Evolutionary conservation across 768 basidiomycete species (phyloP), one percentile per base, ranked within the genome.

Genomic region (Leccinum arenicola): DNA sequence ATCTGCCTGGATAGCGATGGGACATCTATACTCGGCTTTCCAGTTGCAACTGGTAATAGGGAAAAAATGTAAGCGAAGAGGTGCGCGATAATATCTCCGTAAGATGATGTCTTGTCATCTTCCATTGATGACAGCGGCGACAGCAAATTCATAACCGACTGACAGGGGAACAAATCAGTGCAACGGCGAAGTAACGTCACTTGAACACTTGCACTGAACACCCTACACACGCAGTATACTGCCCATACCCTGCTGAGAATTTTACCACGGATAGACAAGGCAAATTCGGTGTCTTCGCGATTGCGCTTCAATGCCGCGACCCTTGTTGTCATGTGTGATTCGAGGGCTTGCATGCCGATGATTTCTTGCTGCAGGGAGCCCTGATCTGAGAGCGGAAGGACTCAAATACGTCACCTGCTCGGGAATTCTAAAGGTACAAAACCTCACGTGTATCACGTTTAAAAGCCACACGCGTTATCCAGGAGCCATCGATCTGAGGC

Each of bases 261-360:
- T 54, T 73, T 77, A 1, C 90, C 89, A 58, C 74, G 77, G 54
- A 87, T 68, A 0, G 89, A 89, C 4, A 71, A 66, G 5, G 81
- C 71, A 62, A 80, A 87, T 64, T 76, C 73, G 36, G 78, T 81
- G 27, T 76, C 70, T 38, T 82, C 78, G 19, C 80, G 81, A 8
- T 80, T 76, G 47, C 75, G 75, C 43, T 80, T 80, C 47, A 89
- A 72, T 2, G 71, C 69, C 38, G 82, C 78, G 4, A 89, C 63
- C 60, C 84, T 86, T 27, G 77, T 77, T 40, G 74, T 71, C 85
- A 91, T 89, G 63, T 91, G 82, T 48, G 83, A 79, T 65, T 89
- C 85, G 1, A 92, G 77, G 0, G 86, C 82, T 64, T 87, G 77
- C 5, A 92, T 75, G 0, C 89, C 89, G 35, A 76, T 74, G 9